Evolutionary conservation across 2,329 filamentous ascomycete genomes (phyloP), one percentile per base, ranked within the genome.

Genomic region (Aspergillus tubingensis): DNA sequence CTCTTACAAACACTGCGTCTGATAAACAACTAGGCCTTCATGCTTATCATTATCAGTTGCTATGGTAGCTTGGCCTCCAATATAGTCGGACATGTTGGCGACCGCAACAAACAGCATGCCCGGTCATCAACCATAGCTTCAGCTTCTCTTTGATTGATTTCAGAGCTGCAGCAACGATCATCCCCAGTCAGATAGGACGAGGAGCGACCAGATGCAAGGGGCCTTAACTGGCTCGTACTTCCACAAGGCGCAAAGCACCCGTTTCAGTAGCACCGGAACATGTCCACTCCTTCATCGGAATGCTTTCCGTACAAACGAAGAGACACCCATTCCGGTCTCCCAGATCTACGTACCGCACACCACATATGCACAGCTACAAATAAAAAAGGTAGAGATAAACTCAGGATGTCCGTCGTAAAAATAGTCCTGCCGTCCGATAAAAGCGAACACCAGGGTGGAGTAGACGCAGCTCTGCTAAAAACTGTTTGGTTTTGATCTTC

Each of bases 401-500:
- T 39, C n/a, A 41, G 27, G 27, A 79, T 79, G 77, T 80, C 69
- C 77, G 77, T 79, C 77, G 72, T 76, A 74, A 73, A 77, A 74
- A 75, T 74, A 79, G 77, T 79, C 77, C 78, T 77, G 71, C 71
- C 67, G 73, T 72, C 72, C 75, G 68, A 78, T 67, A 38, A 60
- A 70, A 59, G 61, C 68, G 70, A 77, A 73, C 73, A 76, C 74
- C 75, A 79, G 78, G 78, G 78, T 80, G 78, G 78, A 80, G 77
- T 78, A 79, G 77, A 80, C 78, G 78, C 77, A 76, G 77, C 71
- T 70, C 77, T 80, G 78, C 78, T 80, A 79, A 78, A 79, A 79
- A 77, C 77, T 76, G 77, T 74, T 74, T 74, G 71, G 74, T 74
- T 77, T 80, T 76, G 74, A 72, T 80, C 75, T 80, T 70, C 78